Evolutionary conservation across 805 yeast genomes (phyloP).

Genomic region (Wickerhamiella kazuoi): DNA sequence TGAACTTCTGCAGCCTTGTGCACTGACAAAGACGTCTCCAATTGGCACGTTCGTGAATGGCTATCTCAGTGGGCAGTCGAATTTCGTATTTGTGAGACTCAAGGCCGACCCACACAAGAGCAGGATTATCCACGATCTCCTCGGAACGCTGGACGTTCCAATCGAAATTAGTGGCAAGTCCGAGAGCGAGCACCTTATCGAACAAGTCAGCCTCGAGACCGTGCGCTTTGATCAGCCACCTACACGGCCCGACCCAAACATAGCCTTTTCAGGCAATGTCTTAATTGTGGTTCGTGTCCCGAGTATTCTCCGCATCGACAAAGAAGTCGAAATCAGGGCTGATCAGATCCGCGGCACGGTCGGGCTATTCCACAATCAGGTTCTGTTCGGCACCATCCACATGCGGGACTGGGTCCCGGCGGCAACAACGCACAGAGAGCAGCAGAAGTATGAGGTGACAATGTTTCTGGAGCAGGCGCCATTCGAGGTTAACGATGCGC

Average conservation of each 20-base stretch:
- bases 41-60: constrained; percentile 14
- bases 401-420: constrained; percentile 31
- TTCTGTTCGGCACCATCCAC: constrained; percentile 29
- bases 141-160: constrained; percentile 5
- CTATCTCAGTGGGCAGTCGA: constrained; percentile 15
- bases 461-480: constrained; percentile 28
- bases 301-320: constrained; percentile 10
- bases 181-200: constrained; percentile 15
- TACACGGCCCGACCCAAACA: not conserved
- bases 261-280: constrained; percentile 15
- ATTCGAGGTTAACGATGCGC: constrained; percentile 26
- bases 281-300: constrained; percentile 16
- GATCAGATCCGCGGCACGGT: constrained; percentile 27
- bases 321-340: constrained; percentile 18
- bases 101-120: constrained; percentile 1
- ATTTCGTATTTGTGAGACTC: constrained; percentile 13
- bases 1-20: not conserved
- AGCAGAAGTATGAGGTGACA: constrained; percentile 21
- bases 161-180: constrained; percentile 14
- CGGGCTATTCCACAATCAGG: constrained; percentile 24
- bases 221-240: constrained; percentile 9
- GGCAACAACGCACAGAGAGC: constrained; percentile 12
- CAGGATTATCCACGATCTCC: constrained; percentile 9
- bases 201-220: constrained; percentile 13
- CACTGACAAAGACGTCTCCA: constrained; percentile 11